Evolutionary conservation across 108 stramenopile species (phyloP).

Genomic region (Bacterosira constricta): DNA sequence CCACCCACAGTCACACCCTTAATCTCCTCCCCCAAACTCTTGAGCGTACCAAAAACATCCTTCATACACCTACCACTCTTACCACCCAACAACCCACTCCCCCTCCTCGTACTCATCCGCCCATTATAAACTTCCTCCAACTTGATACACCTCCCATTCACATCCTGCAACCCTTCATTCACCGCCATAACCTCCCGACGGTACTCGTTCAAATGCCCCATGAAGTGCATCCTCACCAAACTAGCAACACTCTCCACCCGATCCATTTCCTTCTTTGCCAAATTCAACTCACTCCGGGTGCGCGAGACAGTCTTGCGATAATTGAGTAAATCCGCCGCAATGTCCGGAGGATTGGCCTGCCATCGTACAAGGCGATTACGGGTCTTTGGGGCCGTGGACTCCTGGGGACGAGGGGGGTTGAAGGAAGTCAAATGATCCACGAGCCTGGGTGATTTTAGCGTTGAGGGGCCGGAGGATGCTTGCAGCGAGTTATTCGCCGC

Average conservation of each 20-base stretch:
- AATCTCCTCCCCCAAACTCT: constrained; percentile 51
- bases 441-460: constrained; percentile 54
- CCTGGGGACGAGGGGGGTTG: constrained; percentile 88
- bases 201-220: constrained; percentile 58
- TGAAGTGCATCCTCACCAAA: constrained; percentile 66
- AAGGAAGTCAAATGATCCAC: constrained; percentile 79
- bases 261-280: constrained; percentile 56
- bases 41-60: constrained; percentile 69
- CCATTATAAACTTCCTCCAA: constrained; percentile 60
- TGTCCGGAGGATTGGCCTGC: constrained; percentile 78
- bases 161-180: constrained; percentile 49
- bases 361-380: constrained; percentile 81
- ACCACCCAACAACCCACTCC: background rate
- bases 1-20: constrained; percentile 17
- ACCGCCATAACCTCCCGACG: constrained; percentile 59
- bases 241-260: constrained; percentile 65
- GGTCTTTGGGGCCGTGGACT: constrained; percentile 79
- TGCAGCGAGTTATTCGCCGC: constrained; percentile 1
- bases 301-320: constrained; percentile 81
- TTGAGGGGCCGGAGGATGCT: constrained; percentile 30
- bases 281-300: constrained; percentile 71
- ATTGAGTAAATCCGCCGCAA: constrained; percentile 74
- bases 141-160: constrained; percentile 63
- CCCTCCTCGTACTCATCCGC: constrained; percentile 43
- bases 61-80: constrained; percentile 53